phyloP scores from a whole-genome alignment of 805 yeast species.

The Teunomyces cretensis region DNA sequence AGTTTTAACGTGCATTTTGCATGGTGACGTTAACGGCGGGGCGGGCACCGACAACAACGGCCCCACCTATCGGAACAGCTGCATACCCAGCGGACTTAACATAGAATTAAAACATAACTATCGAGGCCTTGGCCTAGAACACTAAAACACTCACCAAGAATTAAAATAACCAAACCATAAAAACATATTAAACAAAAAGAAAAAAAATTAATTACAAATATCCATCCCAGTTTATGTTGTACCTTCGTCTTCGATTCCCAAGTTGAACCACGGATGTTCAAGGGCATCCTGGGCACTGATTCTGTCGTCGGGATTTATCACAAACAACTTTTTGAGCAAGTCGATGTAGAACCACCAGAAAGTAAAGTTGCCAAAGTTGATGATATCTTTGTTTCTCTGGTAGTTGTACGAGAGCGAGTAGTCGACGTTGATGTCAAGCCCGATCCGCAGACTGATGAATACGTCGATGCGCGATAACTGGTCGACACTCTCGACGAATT shows the following conservation, averaged over 20 bases:
- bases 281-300: conserved; percentile 42
- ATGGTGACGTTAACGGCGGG: too few species aligned
- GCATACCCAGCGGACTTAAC: not conserved
- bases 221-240: conserved; percentile 18
- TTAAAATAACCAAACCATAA: conserved; percentile 5
- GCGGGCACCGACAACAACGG: not conserved
- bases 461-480: conserved; percentile 43
- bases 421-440: conserved; percentile 40
- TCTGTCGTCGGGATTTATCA: conserved; percentile 38
- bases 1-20: not conserved
- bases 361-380: conserved; percentile 58
- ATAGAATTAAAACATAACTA: conserved; percentile 2
- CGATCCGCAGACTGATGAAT: conserved; percentile 42
- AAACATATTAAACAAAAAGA: not conserved
- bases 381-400: conserved; percentile 40
- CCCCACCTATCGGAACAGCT: not conserved
- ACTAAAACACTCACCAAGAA: conserved; percentile 5
- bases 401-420: conserved; percentile 38
- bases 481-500: conserved; percentile 38
- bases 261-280: conserved; percentile 48
- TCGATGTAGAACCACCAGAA: conserved; percentile 80
- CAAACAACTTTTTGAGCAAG: conserved; percentile 36
- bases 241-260: conserved; percentile 49
- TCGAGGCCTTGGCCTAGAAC: conserved; percentile 1
- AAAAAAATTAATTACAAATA: not conserved